Percentiles rank a stretch among this genome's conserved stretches.
Conservation (phyloP, 2,329 filamentous ascomycete genomes). For the Monilinia fructigena region DNA sequence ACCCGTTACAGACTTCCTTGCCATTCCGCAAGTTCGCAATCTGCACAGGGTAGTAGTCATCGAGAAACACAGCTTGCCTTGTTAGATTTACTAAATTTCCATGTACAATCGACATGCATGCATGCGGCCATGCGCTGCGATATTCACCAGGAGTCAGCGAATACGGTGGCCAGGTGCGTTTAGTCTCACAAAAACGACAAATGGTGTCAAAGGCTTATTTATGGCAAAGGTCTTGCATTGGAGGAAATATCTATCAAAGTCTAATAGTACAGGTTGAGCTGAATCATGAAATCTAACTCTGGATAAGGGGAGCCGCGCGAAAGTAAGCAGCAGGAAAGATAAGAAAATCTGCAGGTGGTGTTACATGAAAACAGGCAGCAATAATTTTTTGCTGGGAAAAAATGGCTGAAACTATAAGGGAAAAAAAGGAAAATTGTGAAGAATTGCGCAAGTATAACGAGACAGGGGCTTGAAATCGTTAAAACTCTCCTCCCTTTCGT, state of each 20-base stretch:
- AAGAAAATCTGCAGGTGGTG: background rate
- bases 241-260: constrained; percentile 6
- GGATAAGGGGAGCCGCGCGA: background rate
- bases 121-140: background rate
- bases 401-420: background rate
- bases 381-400: constrained; percentile 2
- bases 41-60: background rate
- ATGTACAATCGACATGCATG: background rate
- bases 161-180: background rate
- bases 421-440: background rate
- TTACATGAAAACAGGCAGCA: constrained; percentile 20
- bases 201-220: background rate
- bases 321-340: constrained; percentile 16
- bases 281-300: background rate
- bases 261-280: constrained; percentile 21
- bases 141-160: constrained; percentile 9
- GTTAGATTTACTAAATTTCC: background rate
- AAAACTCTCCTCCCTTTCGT: constrained; percentile 12
- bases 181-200: background rate
- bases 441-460: background rate
- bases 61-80: background rate
- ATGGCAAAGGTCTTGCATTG: constrained; percentile 4
- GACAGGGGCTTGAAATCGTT: constrained; percentile 10
- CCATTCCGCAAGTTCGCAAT: background rate
- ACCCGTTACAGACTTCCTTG: background rate